A percentile compares a stretch with the other conserved stretches of the same genome.
Evolutionary conservation across 176 grass and related monocot species (phyloP).

Genomic region (Eremochloa ophiuroides): DNA sequence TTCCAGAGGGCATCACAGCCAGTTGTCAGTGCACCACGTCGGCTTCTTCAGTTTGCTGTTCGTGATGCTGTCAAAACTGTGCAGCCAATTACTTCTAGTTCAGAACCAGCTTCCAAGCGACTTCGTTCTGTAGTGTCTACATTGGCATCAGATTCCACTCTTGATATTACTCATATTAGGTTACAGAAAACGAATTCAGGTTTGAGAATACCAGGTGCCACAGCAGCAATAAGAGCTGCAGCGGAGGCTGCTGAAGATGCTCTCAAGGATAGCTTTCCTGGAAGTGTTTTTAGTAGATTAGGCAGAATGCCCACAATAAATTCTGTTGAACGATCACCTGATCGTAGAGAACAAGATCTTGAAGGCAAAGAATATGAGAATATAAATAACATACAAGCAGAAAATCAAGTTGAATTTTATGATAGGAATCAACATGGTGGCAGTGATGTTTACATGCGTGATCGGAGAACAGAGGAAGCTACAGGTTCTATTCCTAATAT

Average conservation of each 20-base stretch:
- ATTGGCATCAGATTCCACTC: constrained; percentile 34
- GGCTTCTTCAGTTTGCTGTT: constrained; percentile 98
- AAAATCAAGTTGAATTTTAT: constrained; percentile 28
- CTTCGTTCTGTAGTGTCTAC: constrained; percentile 78
- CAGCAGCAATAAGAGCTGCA: constrained; percentile 57
- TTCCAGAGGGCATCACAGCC: constrained; percentile 39
- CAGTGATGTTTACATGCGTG: constrained; percentile 32
- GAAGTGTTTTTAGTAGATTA: constrained; percentile 82
- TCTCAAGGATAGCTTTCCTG: constrained; percentile 31
- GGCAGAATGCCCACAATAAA: constrained; percentile 27
- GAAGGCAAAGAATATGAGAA: constrained; percentile 31
- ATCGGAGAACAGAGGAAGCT: constrained; percentile 27
- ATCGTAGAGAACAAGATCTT: constrained; percentile 25
- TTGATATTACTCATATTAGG: constrained; percentile 44
- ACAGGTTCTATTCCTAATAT: constrained; percentile 37
- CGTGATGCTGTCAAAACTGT: constrained; percentile 82
- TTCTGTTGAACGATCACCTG: constrained; percentile 15
- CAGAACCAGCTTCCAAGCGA: constrained; percentile 52
- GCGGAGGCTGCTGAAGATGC: constrained; percentile 70
- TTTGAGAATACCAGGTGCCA: constrained; percentile 42
- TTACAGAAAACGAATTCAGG: constrained; percentile 40
- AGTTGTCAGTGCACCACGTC: constrained; percentile 56
- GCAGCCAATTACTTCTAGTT: constrained; percentile 42
- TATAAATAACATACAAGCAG: neutral
- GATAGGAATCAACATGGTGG: constrained; percentile 39